Percentiles rank a stretch among this genome's conserved stretches.
These are phyloP conservation scores for Maudiozyma turicensis DNA, from an alignment of 805 yeast species.

Conservation along the genomic window DNA sequence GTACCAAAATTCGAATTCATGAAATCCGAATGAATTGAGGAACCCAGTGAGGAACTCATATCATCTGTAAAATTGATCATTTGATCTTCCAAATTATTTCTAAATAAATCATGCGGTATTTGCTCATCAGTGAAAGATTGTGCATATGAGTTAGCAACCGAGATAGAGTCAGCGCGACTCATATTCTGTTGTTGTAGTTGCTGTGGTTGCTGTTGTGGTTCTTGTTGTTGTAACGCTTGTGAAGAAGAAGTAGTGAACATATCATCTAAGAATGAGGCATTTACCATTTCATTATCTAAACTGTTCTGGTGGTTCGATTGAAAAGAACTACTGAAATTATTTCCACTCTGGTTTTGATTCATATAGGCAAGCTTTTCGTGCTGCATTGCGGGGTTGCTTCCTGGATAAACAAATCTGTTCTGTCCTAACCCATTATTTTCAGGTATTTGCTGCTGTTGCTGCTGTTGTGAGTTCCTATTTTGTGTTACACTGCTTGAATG, in stretches of 20 bases:
- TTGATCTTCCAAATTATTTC: conserved; percentile 14
- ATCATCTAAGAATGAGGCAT: conserved; percentile 17
- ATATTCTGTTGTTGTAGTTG: not conserved
- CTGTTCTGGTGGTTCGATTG: not conserved
- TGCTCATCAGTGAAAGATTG: conserved; percentile 3
- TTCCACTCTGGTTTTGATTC: conserved; percentile 1
- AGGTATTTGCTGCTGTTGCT: not conserved
- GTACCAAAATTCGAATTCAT: conserved; percentile 15
- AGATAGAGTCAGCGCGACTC: not conserved
- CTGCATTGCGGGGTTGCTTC: conserved; percentile 17
- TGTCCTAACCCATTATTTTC: not conserved
- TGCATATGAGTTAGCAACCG: not conserved
- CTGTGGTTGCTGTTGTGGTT: not conserved
- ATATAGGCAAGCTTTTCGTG: conserved; percentile 16
- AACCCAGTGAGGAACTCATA: conserved; percentile 22
- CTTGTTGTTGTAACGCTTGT: not conserved
- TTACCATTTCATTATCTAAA: not conserved
- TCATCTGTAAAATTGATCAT: conserved; percentile 20
- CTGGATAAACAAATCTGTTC: conserved; percentile 3
- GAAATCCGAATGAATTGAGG: conserved; percentile 21
- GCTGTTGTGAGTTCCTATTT: not conserved
- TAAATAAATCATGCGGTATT: conserved; percentile 14
- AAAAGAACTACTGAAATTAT: not conserved
- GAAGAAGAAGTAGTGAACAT: conserved; percentile 9
- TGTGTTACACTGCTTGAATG: not conserved